Percentiles rank a stretch among this genome's conserved stretches.
Evolutionary conservation across 768 basidiomycete species (phyloP).

Genomic region (Pulveroboletus sp.): DNA sequence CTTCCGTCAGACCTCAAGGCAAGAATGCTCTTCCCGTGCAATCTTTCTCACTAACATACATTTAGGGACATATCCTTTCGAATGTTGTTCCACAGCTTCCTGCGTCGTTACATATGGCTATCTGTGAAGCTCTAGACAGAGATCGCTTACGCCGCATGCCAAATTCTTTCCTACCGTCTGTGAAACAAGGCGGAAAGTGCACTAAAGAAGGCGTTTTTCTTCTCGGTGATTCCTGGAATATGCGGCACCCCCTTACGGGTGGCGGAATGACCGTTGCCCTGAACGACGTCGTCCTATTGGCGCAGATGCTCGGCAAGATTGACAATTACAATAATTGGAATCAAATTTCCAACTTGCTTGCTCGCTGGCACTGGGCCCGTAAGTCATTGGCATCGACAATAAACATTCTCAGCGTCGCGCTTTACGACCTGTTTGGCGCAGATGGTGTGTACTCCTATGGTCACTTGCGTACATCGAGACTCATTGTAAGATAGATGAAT

Average conservation of each 20-base stretch:
- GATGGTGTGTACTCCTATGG: slow-evolving; percentile 59
- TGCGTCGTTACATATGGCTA: slow-evolving; percentile 55
- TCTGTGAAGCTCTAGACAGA: slow-evolving; percentile 65
- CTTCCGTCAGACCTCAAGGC: slow-evolving; percentile 81
- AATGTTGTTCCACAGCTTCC: slow-evolving; percentile 84
- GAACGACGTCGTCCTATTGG: slow-evolving; percentile 74
- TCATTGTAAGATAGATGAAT: slow-evolving; percentile 45
- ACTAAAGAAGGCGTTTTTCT: slow-evolving; percentile 71
- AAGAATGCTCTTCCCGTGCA: neutral
- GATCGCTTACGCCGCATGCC: slow-evolving; percentile 90
- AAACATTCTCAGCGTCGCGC: slow-evolving; percentile 87
- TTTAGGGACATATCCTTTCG: slow-evolving; percentile 61
- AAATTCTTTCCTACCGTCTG: slow-evolving; percentile 85
- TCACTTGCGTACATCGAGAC: neutral
- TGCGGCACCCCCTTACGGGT: slow-evolving; percentile 97
- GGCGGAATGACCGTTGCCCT: slow-evolving; percentile 98
- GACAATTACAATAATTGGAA: slow-evolving; percentile 45
- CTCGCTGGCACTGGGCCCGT: slow-evolving; percentile 80
- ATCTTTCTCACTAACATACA: neutral
- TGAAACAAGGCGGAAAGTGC: slow-evolving; percentile 51
- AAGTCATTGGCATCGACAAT: slow-evolving; percentile 82
- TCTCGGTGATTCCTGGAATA: slow-evolving; percentile 96
- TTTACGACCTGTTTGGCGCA: slow-evolving; percentile 93
- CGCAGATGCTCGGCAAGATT: slow-evolving; percentile 52
- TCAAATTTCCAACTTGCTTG: slow-evolving; percentile 46